phyloP scores from a whole-genome alignment of 2,329 filamentous ascomycete genomes.

The Colletotrichum filicis region DNA sequence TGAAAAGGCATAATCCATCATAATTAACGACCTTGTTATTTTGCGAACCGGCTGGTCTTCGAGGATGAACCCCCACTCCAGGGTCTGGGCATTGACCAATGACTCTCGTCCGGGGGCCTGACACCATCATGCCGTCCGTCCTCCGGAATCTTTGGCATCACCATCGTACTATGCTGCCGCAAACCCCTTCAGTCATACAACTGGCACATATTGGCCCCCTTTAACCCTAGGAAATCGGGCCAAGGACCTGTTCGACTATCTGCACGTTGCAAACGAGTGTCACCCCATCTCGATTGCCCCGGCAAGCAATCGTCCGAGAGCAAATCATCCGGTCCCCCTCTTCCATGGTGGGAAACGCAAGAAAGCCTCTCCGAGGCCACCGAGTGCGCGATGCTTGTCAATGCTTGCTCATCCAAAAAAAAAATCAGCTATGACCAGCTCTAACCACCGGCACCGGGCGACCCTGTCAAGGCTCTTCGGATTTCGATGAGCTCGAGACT shows the following conservation, averaged over 20 bases:
- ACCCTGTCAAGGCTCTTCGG: background rate
- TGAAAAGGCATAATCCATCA: background rate
- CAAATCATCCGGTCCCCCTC: background rate
- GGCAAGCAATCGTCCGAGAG: background rate
- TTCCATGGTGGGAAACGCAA: background rate
- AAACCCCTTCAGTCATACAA: conserved; percentile 3
- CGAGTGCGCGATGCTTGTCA: background rate
- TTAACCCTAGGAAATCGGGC: background rate
- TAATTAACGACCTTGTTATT: background rate
- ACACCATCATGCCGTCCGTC: conserved; percentile 12
- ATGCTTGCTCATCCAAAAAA: background rate
- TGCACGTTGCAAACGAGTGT: conserved; percentile 20
- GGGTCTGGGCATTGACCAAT: conserved; percentile 25
- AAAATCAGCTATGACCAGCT: conserved; percentile 19
- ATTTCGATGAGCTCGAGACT: background rate
- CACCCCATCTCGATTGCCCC: conserved; percentile 10
- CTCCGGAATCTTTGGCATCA: conserved; percentile 6
- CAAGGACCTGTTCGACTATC: conserved; percentile 10
- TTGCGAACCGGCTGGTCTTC: background rate
- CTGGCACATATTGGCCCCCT: conserved; percentile 4
- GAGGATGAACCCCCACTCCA: conserved; percentile 1
- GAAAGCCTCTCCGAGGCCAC: background rate
- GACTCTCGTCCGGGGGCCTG: conserved; percentile 5
- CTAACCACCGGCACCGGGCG: background rate
- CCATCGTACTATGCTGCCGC: conserved; percentile 4